Evolutionary conservation across 78 protist species (phyloP), one percentile per base, ranked within the genome.

Genomic region (Isochrysis galbana): DNA sequence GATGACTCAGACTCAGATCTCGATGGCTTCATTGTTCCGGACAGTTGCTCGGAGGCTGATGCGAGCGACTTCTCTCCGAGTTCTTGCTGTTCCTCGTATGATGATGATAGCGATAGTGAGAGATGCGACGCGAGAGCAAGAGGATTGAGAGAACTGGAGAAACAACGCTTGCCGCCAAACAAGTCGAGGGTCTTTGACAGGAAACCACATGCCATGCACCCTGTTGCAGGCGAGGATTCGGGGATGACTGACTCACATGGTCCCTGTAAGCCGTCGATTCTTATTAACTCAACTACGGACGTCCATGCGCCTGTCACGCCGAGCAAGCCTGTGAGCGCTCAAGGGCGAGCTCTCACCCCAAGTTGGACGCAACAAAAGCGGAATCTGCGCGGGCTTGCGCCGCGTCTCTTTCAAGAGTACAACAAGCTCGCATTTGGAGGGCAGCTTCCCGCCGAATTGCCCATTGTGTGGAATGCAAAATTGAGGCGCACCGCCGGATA

Each of bases 391-490:
- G 42, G 17, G 44, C 5, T 5, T 25, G 42, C 36, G 17, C 82
- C 42, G 17, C 44, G 17, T 19, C 42, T 67, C 39, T 89, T 19
- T 34, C 83, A 0, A 14, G 23, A 22, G 51, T 67, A 36, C 51
- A 89, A 89, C 91, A 19, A 14, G 14, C 48, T n/a, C 11, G 91
- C 36, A 19, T 89, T 89, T 41, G 91, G 29, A 0, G 80, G 80
- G n/a, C 32, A 21, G 34, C 80, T 89, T 19, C 91, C 91, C 14
- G 0, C 19, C 42, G 78, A 89, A 29, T 32, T 89, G 72, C 46
- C 74, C 29, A 5, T 89, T n/a, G 5, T 5, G 82, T 89, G 91
- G 91, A 36, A 26, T 42, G 22, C 3, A 5, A 38, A 10, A 36
- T 82, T 89, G 44, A 23, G 11, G 34, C 25, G 38, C 21, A 89